Base-by-base conservation (phyloP, 192 early-diverging fungal genomes). In the Coemansia sp. region DNA sequence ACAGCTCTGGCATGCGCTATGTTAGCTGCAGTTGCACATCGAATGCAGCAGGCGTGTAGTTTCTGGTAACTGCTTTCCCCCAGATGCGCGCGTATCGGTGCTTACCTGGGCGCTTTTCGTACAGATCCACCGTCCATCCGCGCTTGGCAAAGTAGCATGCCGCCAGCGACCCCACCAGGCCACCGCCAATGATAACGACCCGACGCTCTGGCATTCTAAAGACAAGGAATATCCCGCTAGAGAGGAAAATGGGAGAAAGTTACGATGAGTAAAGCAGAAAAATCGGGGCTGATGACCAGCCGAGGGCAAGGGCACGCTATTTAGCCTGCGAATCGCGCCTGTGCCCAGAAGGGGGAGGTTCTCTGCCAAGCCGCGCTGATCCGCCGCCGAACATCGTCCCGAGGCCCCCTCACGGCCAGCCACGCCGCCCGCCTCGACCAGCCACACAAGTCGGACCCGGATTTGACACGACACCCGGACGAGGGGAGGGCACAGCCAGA, bases 101-200 rank as follows among this genome's bases (percentile, higher is more conserved):
- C 59, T 10, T 73, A 73, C 70, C 70, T 80, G 82, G 75, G 8
- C 94, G 83, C 45, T 84, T 74, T 56, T 98, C 95, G 61, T 83
- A 96, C 27, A 98, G 65, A 19, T 84, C 80, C 3, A 98, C 93
- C 25, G 80, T 69, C 91, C 92, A 98, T 6, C 92, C 92, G 47
- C 90, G 84, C 69, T 87, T 82, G 23, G 91, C 93, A 82, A 93
- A 87, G 69, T 92, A 95, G 49, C 95, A 86, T 9, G 91, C 87
- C 17, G 85, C 77, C 32, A 98, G 82, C 1, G 88, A 79, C 3
- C 95, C 95, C 15, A 98, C 95, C 23, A 92, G 85, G n/a, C 95
- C 95, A 44, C 87, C 95, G 36, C 95, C 95, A 4, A 98, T 78
- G 51, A 98, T 81, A 51, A 66, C 64, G 21, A 72, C 68, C 29